phyloP scores from a whole-genome alignment of 768 basidiomycete species.

The Calocera viscosa region DNA sequence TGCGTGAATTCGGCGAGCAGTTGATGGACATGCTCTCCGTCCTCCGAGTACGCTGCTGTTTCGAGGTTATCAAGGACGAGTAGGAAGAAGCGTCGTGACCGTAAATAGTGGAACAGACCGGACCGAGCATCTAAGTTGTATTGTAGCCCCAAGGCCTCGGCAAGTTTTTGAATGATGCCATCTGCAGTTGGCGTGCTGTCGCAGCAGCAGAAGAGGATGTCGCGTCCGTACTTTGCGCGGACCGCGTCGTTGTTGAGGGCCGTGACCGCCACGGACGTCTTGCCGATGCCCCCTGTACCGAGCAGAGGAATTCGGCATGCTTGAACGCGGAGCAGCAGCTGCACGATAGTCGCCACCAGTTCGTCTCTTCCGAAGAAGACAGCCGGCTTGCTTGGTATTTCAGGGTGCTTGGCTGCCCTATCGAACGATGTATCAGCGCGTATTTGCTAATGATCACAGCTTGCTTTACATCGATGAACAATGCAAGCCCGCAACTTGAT shows the following conservation, averaged over 20 bases:
- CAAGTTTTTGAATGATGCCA: slow-evolving; percentile 23
- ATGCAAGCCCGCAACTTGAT: no score
- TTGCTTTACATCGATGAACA: neutral
- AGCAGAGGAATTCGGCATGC: slow-evolving; percentile 17
- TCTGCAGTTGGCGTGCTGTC: slow-evolving; percentile 23
- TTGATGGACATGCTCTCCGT: slow-evolving; percentile 19
- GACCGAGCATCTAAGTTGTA: slow-evolving; percentile 20
- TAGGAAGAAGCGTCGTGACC: slow-evolving; percentile 22
- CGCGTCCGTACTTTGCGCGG: slow-evolving; percentile 19
- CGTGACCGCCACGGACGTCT: slow-evolving; percentile 30
- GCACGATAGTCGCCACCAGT: slow-evolving; percentile 12
- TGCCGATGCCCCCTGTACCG: slow-evolving; percentile 33
- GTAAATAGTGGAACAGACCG: slow-evolving; percentile 17
- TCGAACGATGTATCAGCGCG: slow-evolving; percentile 20
- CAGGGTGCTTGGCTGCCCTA: no score
- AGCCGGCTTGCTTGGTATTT: slow-evolving; percentile 15
- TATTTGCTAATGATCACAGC: neutral
- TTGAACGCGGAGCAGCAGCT: slow-evolving; percentile 1
- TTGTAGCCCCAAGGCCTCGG: slow-evolving; percentile 19
- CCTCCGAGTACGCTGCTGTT: slow-evolving; percentile 28
- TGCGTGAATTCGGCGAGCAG: slow-evolving; percentile 21
- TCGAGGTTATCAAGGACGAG: slow-evolving; percentile 34
- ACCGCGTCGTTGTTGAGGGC: slow-evolving; percentile 24
- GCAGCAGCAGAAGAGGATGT: slow-evolving; percentile 29
- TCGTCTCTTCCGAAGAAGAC: slow-evolving; percentile 16